Evolutionary conservation across 306 rosid species (phyloP).

Genomic region (Datisca glomerata): DNA sequence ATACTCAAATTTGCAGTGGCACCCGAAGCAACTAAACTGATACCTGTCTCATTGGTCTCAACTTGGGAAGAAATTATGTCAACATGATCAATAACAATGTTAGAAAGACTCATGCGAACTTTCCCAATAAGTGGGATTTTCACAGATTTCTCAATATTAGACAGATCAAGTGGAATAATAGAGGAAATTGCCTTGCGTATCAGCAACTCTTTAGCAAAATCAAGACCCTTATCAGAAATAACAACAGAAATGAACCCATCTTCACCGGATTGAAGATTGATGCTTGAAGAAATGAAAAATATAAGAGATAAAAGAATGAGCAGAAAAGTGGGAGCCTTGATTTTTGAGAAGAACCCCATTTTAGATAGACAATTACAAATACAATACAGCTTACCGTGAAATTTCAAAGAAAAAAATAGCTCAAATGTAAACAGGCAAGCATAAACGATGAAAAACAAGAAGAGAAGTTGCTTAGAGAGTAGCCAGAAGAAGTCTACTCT

Average conservation of each 20-base stretch:
- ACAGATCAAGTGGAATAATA: constrained; percentile 45
- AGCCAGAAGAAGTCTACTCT: too few species aligned
- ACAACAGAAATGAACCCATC: constrained; percentile 55
- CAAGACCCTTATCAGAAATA: constrained; percentile 61
- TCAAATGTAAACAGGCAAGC: too few species aligned
- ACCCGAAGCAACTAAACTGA: constrained; percentile 46
- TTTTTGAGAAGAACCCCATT: constrained; percentile 20
- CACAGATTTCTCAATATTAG: constrained; percentile 40
- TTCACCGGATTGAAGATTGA: constrained; percentile 22
- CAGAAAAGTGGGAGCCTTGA: constrained; percentile 17
- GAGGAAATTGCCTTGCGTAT: constrained; percentile 46
- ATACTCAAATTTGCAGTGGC: constrained; percentile 62
- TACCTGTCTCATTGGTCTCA: constrained; percentile 44
- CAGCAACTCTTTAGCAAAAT: constrained; percentile 53
- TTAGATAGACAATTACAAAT: too few species aligned
- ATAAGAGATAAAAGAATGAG: constrained; percentile 19
- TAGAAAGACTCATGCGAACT: constrained; percentile 50
- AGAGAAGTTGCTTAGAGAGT: too few species aligned
- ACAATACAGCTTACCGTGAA: too few species aligned
- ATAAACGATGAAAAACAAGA: too few species aligned
- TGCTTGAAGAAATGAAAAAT: constrained; percentile 18
- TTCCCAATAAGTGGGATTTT: constrained; percentile 43
- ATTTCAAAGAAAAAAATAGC: too few species aligned
- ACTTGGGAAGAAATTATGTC: constrained; percentile 45
- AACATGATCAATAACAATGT: constrained; percentile 34